A percentile compares a stretch with the other conserved stretches of the same genome.
Conservation (phyloP, 768 basidiomycete species). For the Ephemerocybe angulata region DNA sequence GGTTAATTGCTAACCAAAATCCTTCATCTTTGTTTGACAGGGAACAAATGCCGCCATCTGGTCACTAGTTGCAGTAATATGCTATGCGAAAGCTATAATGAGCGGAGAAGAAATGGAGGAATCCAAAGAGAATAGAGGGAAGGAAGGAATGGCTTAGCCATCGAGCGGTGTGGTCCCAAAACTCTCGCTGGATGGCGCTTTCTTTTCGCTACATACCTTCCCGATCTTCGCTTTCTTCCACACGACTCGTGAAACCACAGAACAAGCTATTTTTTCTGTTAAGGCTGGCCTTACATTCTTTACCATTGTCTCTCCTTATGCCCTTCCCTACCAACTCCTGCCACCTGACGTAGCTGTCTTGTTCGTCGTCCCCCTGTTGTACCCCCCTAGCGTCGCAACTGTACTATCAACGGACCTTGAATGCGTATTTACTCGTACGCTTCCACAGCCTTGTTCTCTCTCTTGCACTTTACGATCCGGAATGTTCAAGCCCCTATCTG, state of each 20-base stretch:
- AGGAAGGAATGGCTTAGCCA: conserved; percentile 50
- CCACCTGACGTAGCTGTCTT: conserved; percentile 6
- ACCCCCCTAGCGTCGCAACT: not conserved
- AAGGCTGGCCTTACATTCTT: conserved; percentile 12
- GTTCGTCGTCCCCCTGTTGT: not conserved
- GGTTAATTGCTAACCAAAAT: not conserved
- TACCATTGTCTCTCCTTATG: conserved; percentile 6
- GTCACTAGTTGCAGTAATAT: conserved; percentile 66
- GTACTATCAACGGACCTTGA: not conserved
- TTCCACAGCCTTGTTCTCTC: too few species aligned
- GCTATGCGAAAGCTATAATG: conserved; percentile 63
- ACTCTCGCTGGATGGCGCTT: conserved; percentile 2
- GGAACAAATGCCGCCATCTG: conserved; percentile 82
- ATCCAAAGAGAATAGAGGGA: conserved; percentile 60
- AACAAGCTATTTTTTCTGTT: conserved; percentile 9
- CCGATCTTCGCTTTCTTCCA: conserved; percentile 3
- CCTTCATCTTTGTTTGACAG: too few species aligned
- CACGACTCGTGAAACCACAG: conserved; percentile 8
- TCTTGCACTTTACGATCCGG: too few species aligned
- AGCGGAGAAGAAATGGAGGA: conserved; percentile 69
- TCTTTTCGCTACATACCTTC: not conserved
- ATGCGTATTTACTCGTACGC: too few species aligned
- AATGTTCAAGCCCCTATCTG: too few species aligned
- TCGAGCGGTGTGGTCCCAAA: conserved; percentile 4
- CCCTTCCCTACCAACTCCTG: conserved; percentile 3